Evolutionary conservation across 768 basidiomycete genomes (phyloP), one percentile per base, ranked within the genome.

Genomic region (Hygrophorus pudorinus): DNA sequence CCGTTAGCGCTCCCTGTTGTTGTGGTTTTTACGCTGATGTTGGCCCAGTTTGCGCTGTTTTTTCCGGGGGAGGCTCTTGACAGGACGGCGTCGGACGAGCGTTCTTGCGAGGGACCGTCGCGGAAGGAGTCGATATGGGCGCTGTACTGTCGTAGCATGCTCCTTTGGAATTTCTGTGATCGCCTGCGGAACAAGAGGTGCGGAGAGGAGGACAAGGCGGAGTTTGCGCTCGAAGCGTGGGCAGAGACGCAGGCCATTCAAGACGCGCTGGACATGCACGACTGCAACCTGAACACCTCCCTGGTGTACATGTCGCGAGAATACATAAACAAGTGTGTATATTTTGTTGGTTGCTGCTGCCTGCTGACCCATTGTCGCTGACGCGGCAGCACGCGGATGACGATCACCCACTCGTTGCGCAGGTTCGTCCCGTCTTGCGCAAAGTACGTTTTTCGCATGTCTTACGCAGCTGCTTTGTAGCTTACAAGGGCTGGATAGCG

Each of bases 71-170:
- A 89, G 59, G 70, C 73, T 5, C 62, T 71, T 34, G 76, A 79
- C 53, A 74, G 76, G 41, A 55, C 61, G 14, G 64, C 73, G 5
- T 62, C 59, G 14, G 53, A 55, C 28, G 34, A 29, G 45, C 60
- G 64, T 33, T 61, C 65, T 17, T 62, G 62, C 42, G 64, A 68
- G 44, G 61, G 64, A 27, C 70, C 69, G 28, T 79, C 79, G 13
- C 71, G 79, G 12, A 88, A 86, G 56, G 82, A 88, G 49, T 79
- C 80, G 12, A 71, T 89, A 1, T 88, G 85, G 85, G 85, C 83
- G 0, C 65, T 89, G 20, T 85, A 85, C 53, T 86, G 84, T 60
- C 78, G 86, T 28, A 78, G 77, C 56, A 83, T 88, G 81, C 70
- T 89, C 8, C 66, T 88, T 3, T 89, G 85, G 84, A 82, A 76